Percentiles rank a stretch among this genome's conserved stretches.
These are phyloP conservation scores for Cardamine occulta DNA, from an alignment of 345 rosid species.

Conservation along the genomic window DNA sequence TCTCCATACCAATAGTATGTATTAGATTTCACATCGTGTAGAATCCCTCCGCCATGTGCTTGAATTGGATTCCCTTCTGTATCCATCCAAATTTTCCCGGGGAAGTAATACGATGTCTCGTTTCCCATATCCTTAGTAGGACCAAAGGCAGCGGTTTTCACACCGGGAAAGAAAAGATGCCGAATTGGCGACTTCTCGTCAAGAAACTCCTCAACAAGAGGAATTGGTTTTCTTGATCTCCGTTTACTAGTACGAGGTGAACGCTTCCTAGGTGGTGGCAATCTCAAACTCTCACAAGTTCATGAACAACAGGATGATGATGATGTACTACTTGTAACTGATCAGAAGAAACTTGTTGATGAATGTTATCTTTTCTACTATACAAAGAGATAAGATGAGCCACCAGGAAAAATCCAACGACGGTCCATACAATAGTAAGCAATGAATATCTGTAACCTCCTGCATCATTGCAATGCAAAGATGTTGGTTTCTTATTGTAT, in stretches of 20 bases:
- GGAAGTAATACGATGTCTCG: slow-evolving; percentile 59
- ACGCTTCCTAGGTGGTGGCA: slow-evolving; percentile 83
- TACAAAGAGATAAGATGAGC: slow-evolving; percentile 61
- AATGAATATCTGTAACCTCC: slow-evolving; percentile 77
- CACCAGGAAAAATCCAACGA: slow-evolving; percentile 69
- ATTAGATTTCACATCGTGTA: slow-evolving; percentile 59
- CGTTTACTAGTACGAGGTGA: slow-evolving; percentile 86
- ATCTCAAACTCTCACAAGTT: slow-evolving; percentile 64
- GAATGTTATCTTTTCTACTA: slow-evolving; percentile 47
- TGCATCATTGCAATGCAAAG: slow-evolving; percentile 70
- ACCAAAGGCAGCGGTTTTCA: slow-evolving; percentile 56
- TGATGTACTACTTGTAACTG: slow-evolving; percentile 17
- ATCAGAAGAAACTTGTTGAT: slow-evolving; percentile 37
- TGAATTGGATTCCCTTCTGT: slow-evolving; percentile 91
- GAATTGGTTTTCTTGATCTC: slow-evolving; percentile 63
- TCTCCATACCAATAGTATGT: slow-evolving; percentile 94
- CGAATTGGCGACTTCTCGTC: slow-evolving; percentile 90
- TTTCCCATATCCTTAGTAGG: slow-evolving; percentile 64
- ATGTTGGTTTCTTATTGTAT: slow-evolving; percentile 65
- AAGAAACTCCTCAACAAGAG: slow-evolving; percentile 89
- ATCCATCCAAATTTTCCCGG: slow-evolving; percentile 89
- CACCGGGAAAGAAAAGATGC: slow-evolving; percentile 74
- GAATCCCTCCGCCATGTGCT: slow-evolving; percentile 93
- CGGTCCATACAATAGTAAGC: slow-evolving; percentile 59
- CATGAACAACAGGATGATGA: slow-evolving; percentile 50